Conservation (phyloP, 2,329 filamentous ascomycete species). For the Cladosporium halotolerans region DNA sequence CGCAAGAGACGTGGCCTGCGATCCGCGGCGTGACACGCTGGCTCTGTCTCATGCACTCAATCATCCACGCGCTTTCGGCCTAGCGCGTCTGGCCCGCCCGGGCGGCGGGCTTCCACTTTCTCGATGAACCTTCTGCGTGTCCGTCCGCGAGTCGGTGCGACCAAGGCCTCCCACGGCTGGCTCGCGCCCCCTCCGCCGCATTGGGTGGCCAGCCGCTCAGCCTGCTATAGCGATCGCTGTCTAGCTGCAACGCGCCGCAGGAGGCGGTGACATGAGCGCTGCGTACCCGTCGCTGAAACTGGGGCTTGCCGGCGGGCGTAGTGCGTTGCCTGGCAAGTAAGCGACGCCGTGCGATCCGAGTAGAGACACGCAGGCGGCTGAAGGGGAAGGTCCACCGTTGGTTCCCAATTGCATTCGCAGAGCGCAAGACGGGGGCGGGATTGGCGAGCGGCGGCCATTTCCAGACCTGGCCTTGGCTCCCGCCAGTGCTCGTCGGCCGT, state of each 20-base stretch:
- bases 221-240: conserved; percentile 9
- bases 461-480: conserved; percentile 5
- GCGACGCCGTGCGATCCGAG: conserved; percentile 12
- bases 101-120: conserved; percentile 6
- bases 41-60: conserved; percentile 9
- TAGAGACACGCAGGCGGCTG: conserved; percentile 1
- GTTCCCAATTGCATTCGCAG: no score
- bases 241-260: conserved; percentile 9
- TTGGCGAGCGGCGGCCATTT: neutral
- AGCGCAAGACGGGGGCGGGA: neutral
- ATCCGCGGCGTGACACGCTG: conserved; percentile 9
- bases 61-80: conserved; percentile 1
- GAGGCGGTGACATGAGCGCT: conserved; percentile 2
- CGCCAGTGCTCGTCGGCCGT: conserved; percentile 2
- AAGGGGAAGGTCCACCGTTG: neutral
- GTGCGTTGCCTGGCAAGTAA: conserved; percentile 1
- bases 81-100: conserved; percentile 1
- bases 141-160: conserved; percentile 9
- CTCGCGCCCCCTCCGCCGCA: neutral
- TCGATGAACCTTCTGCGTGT: conserved; percentile 9
- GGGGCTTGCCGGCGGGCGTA: neutral
- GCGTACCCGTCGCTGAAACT: conserved; percentile 9
- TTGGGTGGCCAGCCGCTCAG: neutral
- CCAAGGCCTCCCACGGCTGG: conserved; percentile 1
- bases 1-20: conserved; percentile 1